Conservation (phyloP, 139 green algal genomes). For the Deuterostichococcus epilithicus region DNA sequence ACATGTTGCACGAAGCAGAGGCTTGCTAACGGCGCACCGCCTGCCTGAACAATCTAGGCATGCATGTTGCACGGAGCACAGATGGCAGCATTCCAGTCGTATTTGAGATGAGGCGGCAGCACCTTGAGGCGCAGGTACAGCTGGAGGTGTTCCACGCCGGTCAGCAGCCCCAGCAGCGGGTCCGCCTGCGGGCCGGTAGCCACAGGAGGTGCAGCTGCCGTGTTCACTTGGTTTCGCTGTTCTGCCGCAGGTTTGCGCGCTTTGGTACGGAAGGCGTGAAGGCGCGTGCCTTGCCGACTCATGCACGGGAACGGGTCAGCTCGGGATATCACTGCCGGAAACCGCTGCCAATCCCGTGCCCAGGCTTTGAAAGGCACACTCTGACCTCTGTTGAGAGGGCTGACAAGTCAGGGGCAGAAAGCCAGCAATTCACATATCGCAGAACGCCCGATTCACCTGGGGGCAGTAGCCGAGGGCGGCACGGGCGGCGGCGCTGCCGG, state of each 20-base stretch:
- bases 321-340: too few species aligned
- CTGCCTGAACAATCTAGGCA: background rate
- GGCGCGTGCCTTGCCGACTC: too few species aligned
- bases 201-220: too few species aligned
- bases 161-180: conserved; percentile 43
- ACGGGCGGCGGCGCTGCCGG: background rate
- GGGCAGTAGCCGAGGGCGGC: conserved; percentile 49
- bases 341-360: too few species aligned
- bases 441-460: conserved; percentile 34
- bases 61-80: background rate
- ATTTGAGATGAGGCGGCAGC: conserved; percentile 3
- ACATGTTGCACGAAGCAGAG: background rate
- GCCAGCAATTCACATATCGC: background rate
- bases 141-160: conserved; percentile 43
- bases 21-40: too few species aligned
- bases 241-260: too few species aligned
- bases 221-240: too few species aligned
- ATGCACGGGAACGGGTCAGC: too few species aligned
- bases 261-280: too few species aligned
- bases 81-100: too few species aligned
- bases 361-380: too few species aligned
- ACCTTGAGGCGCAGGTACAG: conserved; percentile 50
- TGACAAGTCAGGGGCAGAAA: background rate
- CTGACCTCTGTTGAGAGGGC: too few species aligned
- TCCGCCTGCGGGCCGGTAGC: conserved; percentile 52